These are phyloP conservation scores for Castanea mollissima DNA, from an alignment of 306 rosid species.

Conservation along the genomic window DNA sequence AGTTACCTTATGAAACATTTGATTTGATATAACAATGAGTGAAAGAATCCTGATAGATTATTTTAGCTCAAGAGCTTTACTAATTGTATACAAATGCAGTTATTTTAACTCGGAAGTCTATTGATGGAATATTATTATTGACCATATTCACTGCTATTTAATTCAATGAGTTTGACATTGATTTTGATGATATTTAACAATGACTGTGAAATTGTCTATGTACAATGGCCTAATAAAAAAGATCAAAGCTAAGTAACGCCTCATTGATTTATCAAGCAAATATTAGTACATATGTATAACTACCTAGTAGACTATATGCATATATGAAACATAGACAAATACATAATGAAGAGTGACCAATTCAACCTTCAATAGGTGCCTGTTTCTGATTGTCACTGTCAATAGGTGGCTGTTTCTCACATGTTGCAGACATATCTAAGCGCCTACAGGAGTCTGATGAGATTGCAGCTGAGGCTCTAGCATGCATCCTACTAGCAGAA, in stretches of 20 bases:
- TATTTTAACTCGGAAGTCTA: not conserved
- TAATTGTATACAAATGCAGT: not conserved
- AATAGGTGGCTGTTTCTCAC: conserved; percentile 38
- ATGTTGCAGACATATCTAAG: conserved; percentile 61
- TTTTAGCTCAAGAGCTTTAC: not conserved
- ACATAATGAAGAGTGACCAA: conserved; percentile 10
- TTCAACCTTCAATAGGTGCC: conserved; percentile 52
- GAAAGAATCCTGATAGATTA: not conserved
- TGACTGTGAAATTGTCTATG: not conserved
- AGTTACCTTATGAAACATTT: not conserved
- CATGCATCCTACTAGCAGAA: conserved; percentile 50
- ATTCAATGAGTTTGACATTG: not conserved
- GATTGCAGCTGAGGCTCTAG: conserved; percentile 44
- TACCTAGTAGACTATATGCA: conserved; percentile 11
- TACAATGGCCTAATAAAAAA: not conserved
- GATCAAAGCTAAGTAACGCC: not conserved
- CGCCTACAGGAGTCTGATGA: conserved; percentile 64
- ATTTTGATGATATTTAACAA: not conserved
- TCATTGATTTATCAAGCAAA: not conserved
- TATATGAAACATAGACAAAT: not conserved
- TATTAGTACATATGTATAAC: not conserved
- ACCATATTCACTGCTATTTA: not conserved
- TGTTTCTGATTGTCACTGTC: conserved; percentile 35
- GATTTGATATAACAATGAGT: too few species aligned
- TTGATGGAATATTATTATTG: not conserved